Conservation (phyloP, 208 protist species). For the Phytomonas sp. region DNA sequence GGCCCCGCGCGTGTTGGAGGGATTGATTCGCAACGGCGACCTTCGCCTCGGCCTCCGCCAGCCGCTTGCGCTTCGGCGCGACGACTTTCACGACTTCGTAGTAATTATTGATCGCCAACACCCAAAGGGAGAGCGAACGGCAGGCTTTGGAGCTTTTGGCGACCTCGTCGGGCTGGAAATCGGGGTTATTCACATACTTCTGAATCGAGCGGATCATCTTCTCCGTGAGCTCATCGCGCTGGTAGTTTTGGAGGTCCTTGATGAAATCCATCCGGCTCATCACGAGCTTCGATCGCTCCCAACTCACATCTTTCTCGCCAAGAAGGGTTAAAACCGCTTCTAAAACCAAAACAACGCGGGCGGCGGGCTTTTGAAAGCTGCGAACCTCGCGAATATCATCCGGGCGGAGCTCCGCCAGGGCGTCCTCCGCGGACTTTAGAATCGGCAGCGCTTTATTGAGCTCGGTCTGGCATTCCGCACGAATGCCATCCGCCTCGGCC, state of each 20-base stretch:
- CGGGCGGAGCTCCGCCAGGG: conserved; percentile 89
- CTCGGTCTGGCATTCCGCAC: conserved; percentile 88
- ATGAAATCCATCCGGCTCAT: conserved; percentile 92
- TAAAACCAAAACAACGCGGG: conserved; percentile 87
- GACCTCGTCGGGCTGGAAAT: conserved; percentile 91
- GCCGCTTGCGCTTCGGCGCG: conserved; percentile 68
- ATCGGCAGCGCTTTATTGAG: conserved; percentile 93
- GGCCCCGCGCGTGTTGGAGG: conserved; percentile 55
- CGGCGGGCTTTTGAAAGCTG: conserved; percentile 88
- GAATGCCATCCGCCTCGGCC: conserved; percentile 87
- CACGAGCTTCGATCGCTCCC: conserved; percentile 89
- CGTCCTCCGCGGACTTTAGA: conserved; percentile 86
- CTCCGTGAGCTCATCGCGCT: conserved; percentile 88
- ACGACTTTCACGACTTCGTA: conserved; percentile 89
- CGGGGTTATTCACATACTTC: conserved; percentile 91
- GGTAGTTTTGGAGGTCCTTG: conserved; percentile 88
- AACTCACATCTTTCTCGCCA: conserved; percentile 88
- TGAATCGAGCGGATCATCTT: conserved; percentile 84
- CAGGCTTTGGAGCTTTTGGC: conserved; percentile 92
- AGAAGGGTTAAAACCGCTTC: conserved; percentile 92
- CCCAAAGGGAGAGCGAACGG: conserved; percentile 93
- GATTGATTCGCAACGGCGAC: conserved; percentile 63
- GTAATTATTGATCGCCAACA: conserved; percentile 92
- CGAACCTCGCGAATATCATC: conserved; percentile 92
- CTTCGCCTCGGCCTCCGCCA: conserved; percentile 82